phyloP scores from a whole-genome alignment of 2,329 filamentous ascomycete species.

The Cladosporium oxysporum region DNA sequence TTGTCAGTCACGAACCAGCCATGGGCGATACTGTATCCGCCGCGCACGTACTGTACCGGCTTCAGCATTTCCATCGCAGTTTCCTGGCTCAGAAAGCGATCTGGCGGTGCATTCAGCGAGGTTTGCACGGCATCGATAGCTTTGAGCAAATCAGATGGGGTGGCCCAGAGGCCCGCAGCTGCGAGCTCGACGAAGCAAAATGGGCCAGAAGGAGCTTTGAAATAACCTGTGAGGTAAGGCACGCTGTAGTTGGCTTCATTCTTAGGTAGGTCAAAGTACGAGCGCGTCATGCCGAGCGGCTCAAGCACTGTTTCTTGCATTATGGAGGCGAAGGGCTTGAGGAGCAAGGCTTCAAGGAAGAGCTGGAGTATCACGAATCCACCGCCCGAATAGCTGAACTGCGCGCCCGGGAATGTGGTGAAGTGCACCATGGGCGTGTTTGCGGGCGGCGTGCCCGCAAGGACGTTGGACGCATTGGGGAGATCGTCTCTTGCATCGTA shows the following conservation, averaged over 20 bases:
- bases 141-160: constrained; percentile 30
- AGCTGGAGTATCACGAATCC: constrained; percentile 30
- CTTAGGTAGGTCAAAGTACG: constrained; percentile 22
- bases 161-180: constrained; percentile 33
- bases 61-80: constrained; percentile 26
- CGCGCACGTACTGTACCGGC: constrained; percentile 9
- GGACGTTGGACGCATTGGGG: constrained; percentile 21
- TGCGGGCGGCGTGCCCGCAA: constrained; percentile 25
- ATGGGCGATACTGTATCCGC: constrained; percentile 21
- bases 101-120: constrained; percentile 8
- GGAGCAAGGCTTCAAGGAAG: constrained; percentile 27
- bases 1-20: constrained; percentile 25
- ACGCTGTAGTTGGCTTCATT: not conserved
- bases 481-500: constrained; percentile 22
- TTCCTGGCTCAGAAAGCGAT: not conserved
- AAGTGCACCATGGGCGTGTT: constrained; percentile 30
- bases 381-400: constrained; percentile 32
- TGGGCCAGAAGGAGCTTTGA: not conserved
- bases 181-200: constrained; percentile 30
- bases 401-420: constrained; percentile 27
- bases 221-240: not conserved
- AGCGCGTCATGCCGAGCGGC: constrained; percentile 30
- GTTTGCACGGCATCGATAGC: constrained; percentile 27
- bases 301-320: constrained; percentile 29
- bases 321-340: constrained; percentile 23